Conservation (phyloP, 2,329 filamentous ascomycete species). For the Alternaria incomplexa region DNA sequence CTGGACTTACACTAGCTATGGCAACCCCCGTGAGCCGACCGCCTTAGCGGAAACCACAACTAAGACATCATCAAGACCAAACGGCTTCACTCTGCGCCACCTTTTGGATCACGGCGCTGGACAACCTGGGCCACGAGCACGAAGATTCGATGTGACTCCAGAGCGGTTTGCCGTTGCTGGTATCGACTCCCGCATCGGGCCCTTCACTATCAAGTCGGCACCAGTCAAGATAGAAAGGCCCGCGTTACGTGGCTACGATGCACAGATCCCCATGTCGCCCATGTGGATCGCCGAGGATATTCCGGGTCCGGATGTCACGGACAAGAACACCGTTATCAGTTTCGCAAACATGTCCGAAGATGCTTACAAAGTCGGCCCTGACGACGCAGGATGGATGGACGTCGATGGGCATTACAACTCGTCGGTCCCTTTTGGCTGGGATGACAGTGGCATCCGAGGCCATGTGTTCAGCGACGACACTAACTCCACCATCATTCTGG, state of each 20-base stretch:
- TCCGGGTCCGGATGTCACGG: conserved; percentile 38
- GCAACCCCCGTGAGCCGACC: conserved; percentile 11
- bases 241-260: conserved; percentile 21
- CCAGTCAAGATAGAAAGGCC: conserved; percentile 40
- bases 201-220: conserved; percentile 38
- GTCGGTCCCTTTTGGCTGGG: conserved; percentile 45
- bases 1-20: conserved; percentile 16
- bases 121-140: conserved; percentile 39
- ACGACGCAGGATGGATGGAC: conserved; percentile 45
- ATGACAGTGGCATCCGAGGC: conserved; percentile 45
- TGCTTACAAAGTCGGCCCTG: conserved; percentile 42
- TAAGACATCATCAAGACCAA: not conserved
- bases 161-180: conserved; percentile 30
- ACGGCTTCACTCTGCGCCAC: conserved; percentile 37
- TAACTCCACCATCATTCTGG: conserved; percentile 42
- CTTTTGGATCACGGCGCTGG: conserved; percentile 45
- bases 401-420: conserved; percentile 39
- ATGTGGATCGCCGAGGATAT: conserved; percentile 40
- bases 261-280: conserved; percentile 36
- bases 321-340: conserved; percentile 43
- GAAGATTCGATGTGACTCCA: conserved; percentile 39
- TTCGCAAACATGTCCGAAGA: conserved; percentile 47
- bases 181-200: conserved; percentile 32
- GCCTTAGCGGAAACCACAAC: conserved; percentile 9
- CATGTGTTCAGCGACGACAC: conserved; percentile 44